Conservation (phyloP, 129 eudicot genomes). For the Kitagawia praeruptora region DNA sequence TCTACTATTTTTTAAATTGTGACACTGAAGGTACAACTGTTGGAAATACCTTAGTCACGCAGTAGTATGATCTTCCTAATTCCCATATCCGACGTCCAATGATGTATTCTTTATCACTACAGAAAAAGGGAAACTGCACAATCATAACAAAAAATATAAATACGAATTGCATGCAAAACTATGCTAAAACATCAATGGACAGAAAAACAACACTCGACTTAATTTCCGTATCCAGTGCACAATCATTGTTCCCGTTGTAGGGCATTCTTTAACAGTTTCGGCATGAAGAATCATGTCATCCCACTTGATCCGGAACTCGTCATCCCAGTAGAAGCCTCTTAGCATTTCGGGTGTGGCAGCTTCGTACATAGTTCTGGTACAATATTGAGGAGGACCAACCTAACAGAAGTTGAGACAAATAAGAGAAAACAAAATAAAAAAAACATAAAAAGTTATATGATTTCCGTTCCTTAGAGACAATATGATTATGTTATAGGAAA, state of each 20-base stretch:
- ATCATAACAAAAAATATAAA: neutral
- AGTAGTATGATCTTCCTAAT: conserved; percentile 61
- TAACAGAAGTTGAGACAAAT: conserved; percentile 17
- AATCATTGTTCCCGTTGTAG: conserved; percentile 57
- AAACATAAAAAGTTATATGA: neutral
- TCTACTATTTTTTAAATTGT: neutral
- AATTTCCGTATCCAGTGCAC: conserved; percentile 96
- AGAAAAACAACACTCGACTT: conserved; percentile 12
- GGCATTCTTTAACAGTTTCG: conserved; percentile 54
- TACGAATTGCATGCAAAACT: conserved; percentile 7
- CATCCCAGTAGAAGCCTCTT: conserved; percentile 97
- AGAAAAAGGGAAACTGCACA: conserved; percentile 85
- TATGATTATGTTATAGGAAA: too few relatives aligned
- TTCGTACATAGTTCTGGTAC: conserved; percentile 80
- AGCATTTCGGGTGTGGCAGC: conserved; percentile 81
- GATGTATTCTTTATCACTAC: conserved; percentile 83
- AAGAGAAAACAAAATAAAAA: neutral
- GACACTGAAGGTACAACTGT: neutral
- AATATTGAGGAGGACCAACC: conserved; percentile 88
- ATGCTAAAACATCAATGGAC: neutral
- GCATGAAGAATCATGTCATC: conserved; percentile 79
- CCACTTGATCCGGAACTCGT: conserved; percentile 76
- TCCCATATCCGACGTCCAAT: conserved; percentile 90
- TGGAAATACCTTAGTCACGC: conserved; percentile 76
- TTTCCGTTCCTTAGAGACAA: too few relatives aligned